Evolutionary conservation across 2,329 filamentous ascomycete species (phyloP), one percentile per base, ranked within the genome.

Genomic region (Penicillium corylophilum): DNA sequence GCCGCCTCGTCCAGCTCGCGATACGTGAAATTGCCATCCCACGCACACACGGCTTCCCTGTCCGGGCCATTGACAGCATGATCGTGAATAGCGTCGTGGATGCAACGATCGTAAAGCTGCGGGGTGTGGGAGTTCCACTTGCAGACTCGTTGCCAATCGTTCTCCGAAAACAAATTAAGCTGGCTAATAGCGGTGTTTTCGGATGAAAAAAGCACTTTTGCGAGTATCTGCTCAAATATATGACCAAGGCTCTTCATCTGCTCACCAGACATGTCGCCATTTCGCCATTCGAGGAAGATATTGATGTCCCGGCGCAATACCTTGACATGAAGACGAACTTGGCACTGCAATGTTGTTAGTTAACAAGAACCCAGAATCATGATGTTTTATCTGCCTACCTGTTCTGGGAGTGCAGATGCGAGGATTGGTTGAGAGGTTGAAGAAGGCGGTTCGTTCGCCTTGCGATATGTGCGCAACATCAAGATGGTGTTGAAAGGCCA

Each of bases 111-210:
- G 1, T 74, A 70, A 1, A 63, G 65, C 31, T 70, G 61, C 2
- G 73, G 72, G 1, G 68, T 64, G 26, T 75, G 74, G 56, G 75
- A 75, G 45, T 80, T 81, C 69, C 82, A 82, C 5, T 76, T 74
- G 7, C 79, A 63, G 38, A 84, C 77, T 49, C 82, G 80, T 4
- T 77, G 72, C 54, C 79, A 78, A 57, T 85, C 82, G 8, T 77
- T 71, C 43, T 81, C 77, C 12, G 76, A 82, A 58, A 84, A 82
- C 3, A 82, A 70, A 62, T 82, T 77, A 23, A 79, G 66, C 18
- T 79, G 69, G 5, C 70, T 74, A 45, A 82, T 68, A 4, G 69
- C 65, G 15, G 68, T 70, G 9, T 73, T 69, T 0, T 77, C 74
- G 3, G 67, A 64, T 2, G 72, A 67, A 12, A 72, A 67, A 12